These are phyloP conservation scores for Chaetomium strumarium DNA, from an alignment of 2,329 filamentous ascomycete genomes.

Conservation along the genomic window DNA sequence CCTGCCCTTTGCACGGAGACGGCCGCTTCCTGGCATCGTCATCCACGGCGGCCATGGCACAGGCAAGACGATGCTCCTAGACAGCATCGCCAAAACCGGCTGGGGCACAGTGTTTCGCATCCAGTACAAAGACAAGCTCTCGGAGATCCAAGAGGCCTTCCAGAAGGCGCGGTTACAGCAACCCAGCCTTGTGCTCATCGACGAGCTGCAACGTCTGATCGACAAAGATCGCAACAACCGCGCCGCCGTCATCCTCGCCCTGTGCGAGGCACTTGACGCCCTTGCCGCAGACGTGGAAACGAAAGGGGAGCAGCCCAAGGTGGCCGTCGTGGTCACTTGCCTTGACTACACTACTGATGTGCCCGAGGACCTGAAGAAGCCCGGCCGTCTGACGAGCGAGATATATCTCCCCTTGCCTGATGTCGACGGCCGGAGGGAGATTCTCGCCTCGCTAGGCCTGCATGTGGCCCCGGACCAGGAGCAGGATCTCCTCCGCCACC, in stretches of 20 bases:
- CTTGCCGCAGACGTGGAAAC: conserved; percentile 34
- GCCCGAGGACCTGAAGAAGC: conserved; percentile 60
- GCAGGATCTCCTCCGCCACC: conserved; percentile 48
- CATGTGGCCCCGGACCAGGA: conserved; percentile 42
- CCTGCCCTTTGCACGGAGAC: conserved; percentile 21
- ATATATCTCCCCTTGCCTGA: conserved; percentile 76
- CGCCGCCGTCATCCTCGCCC: conserved; percentile 42
- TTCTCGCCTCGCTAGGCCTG: conserved; percentile 56
- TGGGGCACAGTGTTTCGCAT: conserved; percentile 68
- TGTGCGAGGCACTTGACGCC: conserved; percentile 51
- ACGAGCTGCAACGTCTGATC: conserved; percentile 67
- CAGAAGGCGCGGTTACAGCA: conserved; percentile 60
- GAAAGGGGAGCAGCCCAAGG: conserved; percentile 41
- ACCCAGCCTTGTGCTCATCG: conserved; percentile 74
- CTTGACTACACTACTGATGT: conserved; percentile 65
- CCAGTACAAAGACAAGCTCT: conserved; percentile 48
- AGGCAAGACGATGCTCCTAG: conserved; percentile 72
- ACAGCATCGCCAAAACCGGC: conserved; percentile 57
- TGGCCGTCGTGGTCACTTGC: conserved; percentile 71
- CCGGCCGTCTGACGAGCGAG: conserved; percentile 58
- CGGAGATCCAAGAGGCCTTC: conserved; percentile 62
- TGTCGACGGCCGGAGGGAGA: conserved; percentile 61
- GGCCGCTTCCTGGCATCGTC: conserved; percentile 51
- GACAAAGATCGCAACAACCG: conserved; percentile 51
- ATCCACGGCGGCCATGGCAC: conserved; percentile 79